Base-by-base conservation (phyloP, 2,329 filamentous ascomycete species). In the Cryphonectria nitschkei region DNA sequence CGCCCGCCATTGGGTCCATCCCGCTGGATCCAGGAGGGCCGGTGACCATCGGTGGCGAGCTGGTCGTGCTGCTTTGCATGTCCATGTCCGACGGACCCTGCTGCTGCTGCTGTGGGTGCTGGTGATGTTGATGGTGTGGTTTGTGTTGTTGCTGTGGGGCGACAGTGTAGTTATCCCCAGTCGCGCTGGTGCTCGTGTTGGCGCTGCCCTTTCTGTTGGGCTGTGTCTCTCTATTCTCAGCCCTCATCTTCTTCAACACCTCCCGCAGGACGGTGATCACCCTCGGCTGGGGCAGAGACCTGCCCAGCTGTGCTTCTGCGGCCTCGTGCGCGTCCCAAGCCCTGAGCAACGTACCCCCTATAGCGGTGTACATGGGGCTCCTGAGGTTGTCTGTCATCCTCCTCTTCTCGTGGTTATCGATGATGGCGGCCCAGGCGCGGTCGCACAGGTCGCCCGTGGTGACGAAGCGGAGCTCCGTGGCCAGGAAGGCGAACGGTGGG, bases 291-390 rank as follows among this genome's bases (percentile, higher is more conserved):
- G 79, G 75, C 2, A 84, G 72, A 1, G 81, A 77, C 41, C 81
- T 82, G 0, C 87, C 87, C 8, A 81, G 78, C 66, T 82, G 81
- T 5, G 79, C 73, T 73, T 85, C 82, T 16, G 85, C 84, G 1
- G 83, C 80, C 74, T 86, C 85, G 68, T 86, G 84, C 2, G 86
- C 86, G 60, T 87, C 85, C 89, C 89, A 92, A 0, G 89, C 88
- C 75, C 89, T 90, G 70, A 91, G 79, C 56, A 92, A 87, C 26
- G 87, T 82, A 29, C 82, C 81, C 0, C 86, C 85, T 72, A 92
- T 89, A 0, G 86, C 85, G 41, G 86, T 79, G 74, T 89, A 87
- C 80, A 90, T 83, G 8, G 88, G 88, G 60, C 82, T 89, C 65
- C 85, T 83, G 64, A 85, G 79, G 70, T 85, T 83, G 60, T 83